These are phyloP conservation scores for Fomitopsis palustris DNA, from an alignment of 1,284 basidiomycete species.

Conservation along the genomic window DNA sequence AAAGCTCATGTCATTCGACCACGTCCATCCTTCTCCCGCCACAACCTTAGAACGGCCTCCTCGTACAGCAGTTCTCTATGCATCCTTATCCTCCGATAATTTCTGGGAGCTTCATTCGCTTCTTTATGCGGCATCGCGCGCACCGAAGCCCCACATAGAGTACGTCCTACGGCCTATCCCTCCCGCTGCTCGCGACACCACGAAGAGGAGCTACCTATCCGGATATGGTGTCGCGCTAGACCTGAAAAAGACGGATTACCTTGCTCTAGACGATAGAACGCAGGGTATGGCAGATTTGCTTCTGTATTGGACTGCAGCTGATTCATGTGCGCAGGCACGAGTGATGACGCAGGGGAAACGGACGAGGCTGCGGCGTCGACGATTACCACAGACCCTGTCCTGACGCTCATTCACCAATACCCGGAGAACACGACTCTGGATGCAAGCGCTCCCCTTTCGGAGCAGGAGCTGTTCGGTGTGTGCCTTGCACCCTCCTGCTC, in stretches of 20 bases:
- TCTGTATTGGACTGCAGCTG: neutral
- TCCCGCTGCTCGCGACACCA: constrained; percentile 24
- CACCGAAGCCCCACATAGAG: constrained; percentile 48
- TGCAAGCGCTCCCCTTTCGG: constrained; percentile 53
- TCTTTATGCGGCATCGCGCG: constrained; percentile 49
- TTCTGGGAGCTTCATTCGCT: constrained; percentile 67
- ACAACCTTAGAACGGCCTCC: constrained; percentile 38
- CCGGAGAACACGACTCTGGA: constrained; percentile 51
- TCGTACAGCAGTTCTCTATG: constrained; percentile 73
- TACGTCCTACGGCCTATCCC: constrained; percentile 76
- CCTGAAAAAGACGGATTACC: constrained; percentile 96
- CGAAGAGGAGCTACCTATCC: constrained; percentile 51
- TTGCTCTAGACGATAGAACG: constrained; percentile 85
- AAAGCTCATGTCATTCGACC: constrained; percentile 67
- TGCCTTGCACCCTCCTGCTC: constrained; percentile 7
- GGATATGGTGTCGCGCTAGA: constrained; percentile 93
- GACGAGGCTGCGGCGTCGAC: constrained; percentile 25
- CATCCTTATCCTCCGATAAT: constrained; percentile 52
- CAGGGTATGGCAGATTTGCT: constrained; percentile 12
- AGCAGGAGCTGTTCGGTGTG: constrained; percentile 58
- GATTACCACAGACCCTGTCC: constrained; percentile 37
- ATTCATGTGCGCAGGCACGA: neutral
- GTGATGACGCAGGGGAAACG: constrained; percentile 9
- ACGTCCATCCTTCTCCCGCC: constrained; percentile 50
- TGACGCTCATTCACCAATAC: constrained; percentile 51